Base-by-base conservation (phyloP, 768 basidiomycete species). In the Lanmaoa pseudosensibilis region DNA sequence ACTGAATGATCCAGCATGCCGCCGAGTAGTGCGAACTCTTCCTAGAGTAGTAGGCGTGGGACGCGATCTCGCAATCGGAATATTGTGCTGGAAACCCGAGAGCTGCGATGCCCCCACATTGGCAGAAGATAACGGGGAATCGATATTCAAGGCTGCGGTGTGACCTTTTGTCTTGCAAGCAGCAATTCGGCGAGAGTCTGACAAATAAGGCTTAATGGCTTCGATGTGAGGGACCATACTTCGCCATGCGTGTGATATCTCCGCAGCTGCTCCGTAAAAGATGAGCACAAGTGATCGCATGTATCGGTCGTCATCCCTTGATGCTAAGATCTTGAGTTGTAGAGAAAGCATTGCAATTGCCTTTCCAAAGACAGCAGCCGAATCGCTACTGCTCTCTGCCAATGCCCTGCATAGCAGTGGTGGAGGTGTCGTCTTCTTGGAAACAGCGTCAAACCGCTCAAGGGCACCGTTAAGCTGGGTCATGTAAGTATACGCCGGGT, bases 1-100 rank as follows among this genome's bases (percentile, higher is more conserved):
- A 58, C 94, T 96, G 75, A 96, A 98, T 4, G 94, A 96, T n/a
- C 94, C 94, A 6, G 91, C 94, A 69, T 96, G 90, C 37, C 94
- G 80, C 43, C 94, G 80, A 23, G 83, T 80, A 47, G 81, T 86
- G 27, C 84, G 84, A 25, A 71, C 72, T 57, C 80, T 78, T 54
- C 73, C 79, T 55, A 64, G 69, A 25, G 59, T 56, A 59, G 55
- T 67, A 21, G 63, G 69, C 6, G 66, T 63, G 5, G 64, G 62
- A 15, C 68, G 71, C 21, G 67, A 72, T 59, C 62, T 69, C 10
- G 65, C 67, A 27, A 73, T 65, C 18, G 72, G 72, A 33, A 63
- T 30, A 21, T 65, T 66, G 47, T 60, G 63, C 8, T 58, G 60
- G 38, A 61, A 63, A 7, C 47, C 65, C 5, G 61, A 59, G 47